Evolutionary conservation across 1,284 basidiomycete species (phyloP), one percentile per base, ranked within the genome.

Genomic region (Cystobasidiaceae sp.): DNA sequence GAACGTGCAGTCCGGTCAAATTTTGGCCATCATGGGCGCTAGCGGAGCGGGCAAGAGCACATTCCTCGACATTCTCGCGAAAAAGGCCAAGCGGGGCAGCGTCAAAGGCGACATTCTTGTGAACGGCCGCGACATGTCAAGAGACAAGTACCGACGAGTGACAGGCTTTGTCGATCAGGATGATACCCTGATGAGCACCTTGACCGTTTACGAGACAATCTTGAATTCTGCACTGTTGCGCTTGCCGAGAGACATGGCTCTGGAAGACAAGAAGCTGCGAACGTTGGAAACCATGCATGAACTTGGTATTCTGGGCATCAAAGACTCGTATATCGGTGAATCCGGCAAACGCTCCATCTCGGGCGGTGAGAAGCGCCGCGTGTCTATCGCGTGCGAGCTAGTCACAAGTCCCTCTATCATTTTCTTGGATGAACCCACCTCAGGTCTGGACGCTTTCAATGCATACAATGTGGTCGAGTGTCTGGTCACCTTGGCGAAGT

Each of bases 111-210:
- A 81, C 19, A 87, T 87, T 44, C 83, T 91, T 25, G 85, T 97
- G 61, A 97, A 97, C 74, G 93, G 93, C 0, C 82, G 89, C 2
- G 81, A 83, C 67, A 87, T 96, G 45, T 80, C 81, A 49, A 82
- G 91, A 72, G 78, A 81, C 39, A 85, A 88, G 73, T 97, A 91
- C 81, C 86, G 86, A 74, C 84, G 85, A 30, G 86, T 97, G 9
- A 85, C 88, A 67, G 94, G 94, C 33, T 98, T 89, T 72, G 94
- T 98, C 56, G 94, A 98, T 76, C 94, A 98, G 78, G 94, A 97
- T 77, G 94, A 98, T 76, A 94, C 93, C 6, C 80, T 98, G 59
- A 93, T 98, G 86, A 85, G 87, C 72, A 97, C 94, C 1, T 79
- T 98, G 75, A 97, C 93, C 1, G 94, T 97, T 11, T 97, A 97